phyloP scores from a whole-genome alignment of 1,284 basidiomycete species.

The Pascua sp. region DNA sequence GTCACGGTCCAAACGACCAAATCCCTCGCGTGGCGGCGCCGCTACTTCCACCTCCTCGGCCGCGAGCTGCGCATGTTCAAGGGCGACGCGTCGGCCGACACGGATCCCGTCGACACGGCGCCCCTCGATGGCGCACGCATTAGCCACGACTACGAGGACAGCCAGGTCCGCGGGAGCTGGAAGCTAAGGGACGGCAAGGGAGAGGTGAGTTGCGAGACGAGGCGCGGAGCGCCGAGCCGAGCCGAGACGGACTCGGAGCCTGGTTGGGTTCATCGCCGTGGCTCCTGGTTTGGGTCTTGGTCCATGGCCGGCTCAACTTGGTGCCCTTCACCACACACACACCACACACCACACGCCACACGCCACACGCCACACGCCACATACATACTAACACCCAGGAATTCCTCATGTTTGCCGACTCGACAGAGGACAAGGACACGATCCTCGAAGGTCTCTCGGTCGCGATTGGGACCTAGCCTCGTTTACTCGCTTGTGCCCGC shows the following conservation, averaged over 20 bases:
- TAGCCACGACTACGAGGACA: conserved; percentile 36
- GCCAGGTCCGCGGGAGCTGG: conserved; percentile 43
- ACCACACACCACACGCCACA: no score
- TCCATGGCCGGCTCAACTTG: no score
- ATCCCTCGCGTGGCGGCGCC: conserved; percentile 39
- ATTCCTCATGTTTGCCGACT: conserved; percentile 44
- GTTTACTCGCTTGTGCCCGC: no score
- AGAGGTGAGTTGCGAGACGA: conserved; percentile 25
- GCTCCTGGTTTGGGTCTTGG: no score
- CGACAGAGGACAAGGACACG: conserved; percentile 36
- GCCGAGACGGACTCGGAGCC: no score
- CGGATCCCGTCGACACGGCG: conserved; percentile 2
- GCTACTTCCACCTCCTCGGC: conserved; percentile 36
- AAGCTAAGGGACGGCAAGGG: conserved; percentile 26
- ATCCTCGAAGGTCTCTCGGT: conserved; percentile 29
- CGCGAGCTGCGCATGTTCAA: conserved; percentile 39
- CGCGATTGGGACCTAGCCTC: conserved; percentile 1
- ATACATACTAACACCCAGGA: conserved; percentile 18
- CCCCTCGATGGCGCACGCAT: not conserved
- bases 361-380: no score
- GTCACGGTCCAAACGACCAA: conserved; percentile 41
- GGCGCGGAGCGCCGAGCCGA: no score
- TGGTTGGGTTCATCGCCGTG: no score
- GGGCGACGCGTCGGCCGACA: conserved; percentile 4
- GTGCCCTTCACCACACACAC: not conserved